A percentile compares a stretch with the other conserved stretches of the same genome.
Evolutionary conservation across 257 asterid genomes (phyloP).

Genomic region (Salvia miltiorrhiza): DNA sequence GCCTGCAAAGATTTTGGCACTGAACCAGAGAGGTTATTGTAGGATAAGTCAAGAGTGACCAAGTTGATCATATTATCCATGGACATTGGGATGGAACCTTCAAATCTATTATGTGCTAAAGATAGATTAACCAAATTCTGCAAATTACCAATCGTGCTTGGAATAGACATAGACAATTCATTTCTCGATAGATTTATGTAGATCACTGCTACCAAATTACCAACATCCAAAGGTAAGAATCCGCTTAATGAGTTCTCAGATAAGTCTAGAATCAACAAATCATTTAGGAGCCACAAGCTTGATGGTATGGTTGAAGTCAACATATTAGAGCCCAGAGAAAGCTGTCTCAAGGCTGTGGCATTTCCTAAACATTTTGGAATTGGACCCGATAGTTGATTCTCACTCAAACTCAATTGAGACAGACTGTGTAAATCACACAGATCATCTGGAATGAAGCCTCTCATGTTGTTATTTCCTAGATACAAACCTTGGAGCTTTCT

Average conservation of each 20-base stretch:
- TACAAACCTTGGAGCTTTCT: constrained; percentile 7
- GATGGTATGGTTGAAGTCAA: no score
- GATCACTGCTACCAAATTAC: constrained; percentile 6
- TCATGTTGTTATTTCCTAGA: background rate
- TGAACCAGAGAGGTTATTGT: no score
- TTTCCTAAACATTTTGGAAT: constrained; percentile 27
- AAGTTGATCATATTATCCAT: constrained; percentile 9
- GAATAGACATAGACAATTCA: constrained; percentile 5
- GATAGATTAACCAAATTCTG: background rate
- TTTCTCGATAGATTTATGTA: constrained; percentile 9
- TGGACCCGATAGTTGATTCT: constrained; percentile 12
- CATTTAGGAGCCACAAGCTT: constrained; percentile 14
- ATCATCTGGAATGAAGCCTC: constrained; percentile 1
- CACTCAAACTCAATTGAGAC: background rate
- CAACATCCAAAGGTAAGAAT: background rate
- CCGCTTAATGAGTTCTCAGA: constrained; percentile 17
- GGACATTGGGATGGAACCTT: constrained; percentile 15
- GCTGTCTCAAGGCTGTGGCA: background rate
- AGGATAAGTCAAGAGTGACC: constrained; percentile 5
- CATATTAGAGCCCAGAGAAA: constrained; percentile 9
- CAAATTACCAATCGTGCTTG: background rate
- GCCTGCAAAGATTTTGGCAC: no score
- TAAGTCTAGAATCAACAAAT: constrained; percentile 6
- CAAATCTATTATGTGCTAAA: background rate
- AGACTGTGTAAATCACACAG: constrained; percentile 2